phyloP scores from a whole-genome alignment of 1,284 basidiomycete genomes.

The Microbotryum intermedium region DNA sequence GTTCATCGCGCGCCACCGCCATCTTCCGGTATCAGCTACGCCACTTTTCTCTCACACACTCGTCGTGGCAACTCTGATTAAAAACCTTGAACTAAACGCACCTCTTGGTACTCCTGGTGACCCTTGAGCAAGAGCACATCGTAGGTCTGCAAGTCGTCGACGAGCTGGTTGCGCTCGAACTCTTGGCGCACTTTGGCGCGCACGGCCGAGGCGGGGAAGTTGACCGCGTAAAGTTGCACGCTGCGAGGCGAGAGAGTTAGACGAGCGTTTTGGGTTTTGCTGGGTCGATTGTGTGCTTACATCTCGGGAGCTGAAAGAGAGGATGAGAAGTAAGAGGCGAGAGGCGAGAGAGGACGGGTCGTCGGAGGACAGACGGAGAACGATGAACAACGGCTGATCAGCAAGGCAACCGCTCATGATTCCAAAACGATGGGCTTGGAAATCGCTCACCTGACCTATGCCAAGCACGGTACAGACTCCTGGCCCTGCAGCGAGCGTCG shows the following conservation, averaged over 20 bases:
- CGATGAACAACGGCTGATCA: neutral
- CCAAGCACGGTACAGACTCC: constrained; percentile 85
- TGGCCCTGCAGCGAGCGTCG: constrained; percentile 62
- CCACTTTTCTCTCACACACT: neutral
- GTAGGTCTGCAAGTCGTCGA: constrained; percentile 73
- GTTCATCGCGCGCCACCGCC: neutral
- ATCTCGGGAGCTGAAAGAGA: neutral
- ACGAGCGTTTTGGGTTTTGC: neutral
- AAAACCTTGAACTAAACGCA: no score
- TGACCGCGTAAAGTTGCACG: constrained; percentile 71
- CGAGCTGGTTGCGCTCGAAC: constrained; percentile 77
- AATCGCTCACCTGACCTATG: constrained; percentile 56
- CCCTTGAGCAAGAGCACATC: constrained; percentile 83
- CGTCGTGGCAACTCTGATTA: no score
- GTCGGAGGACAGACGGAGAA: constrained; percentile 7
- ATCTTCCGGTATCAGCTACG: neutral
- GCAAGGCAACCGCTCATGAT: neutral
- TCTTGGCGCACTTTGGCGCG: constrained; percentile 74
- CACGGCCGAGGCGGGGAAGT: constrained; percentile 69
- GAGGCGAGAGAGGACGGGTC: constrained; percentile 11
- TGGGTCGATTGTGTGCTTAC: neutral
- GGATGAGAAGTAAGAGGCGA: neutral
- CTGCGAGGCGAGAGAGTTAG: constrained; percentile 50
- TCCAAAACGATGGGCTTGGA: neutral
- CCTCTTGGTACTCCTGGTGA: constrained; percentile 76